A percentile compares a stretch with the other conserved stretches of the same genome.
Evolutionary conservation across 176 grass and related monocot species (phyloP).

Genomic region (maize (Zea mays)): DNA sequence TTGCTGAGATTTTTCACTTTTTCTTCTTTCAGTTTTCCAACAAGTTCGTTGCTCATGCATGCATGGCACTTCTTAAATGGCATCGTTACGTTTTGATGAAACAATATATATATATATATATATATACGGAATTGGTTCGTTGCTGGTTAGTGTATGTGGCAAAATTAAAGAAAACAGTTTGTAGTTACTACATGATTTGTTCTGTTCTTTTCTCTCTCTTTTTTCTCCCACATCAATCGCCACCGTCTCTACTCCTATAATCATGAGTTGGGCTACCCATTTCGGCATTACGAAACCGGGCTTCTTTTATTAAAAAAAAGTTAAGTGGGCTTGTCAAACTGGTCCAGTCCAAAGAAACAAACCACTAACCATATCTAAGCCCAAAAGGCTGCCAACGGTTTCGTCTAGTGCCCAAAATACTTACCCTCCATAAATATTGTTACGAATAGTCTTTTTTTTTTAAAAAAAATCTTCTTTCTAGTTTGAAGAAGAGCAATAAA

Average conservation of each 20-base stretch:
- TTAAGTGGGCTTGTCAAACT: background rate
- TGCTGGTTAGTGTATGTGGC: background rate
- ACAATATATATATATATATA: no score
- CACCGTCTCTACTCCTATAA: background rate
- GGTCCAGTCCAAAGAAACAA: background rate
- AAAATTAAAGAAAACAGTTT: background rate
- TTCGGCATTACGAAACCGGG: background rate
- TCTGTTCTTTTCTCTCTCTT: background rate
- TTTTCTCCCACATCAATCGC: no score
- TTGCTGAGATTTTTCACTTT: background rate
- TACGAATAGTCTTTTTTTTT: no score
- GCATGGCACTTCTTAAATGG: no score
- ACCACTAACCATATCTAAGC: background rate
- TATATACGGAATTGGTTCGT: background rate
- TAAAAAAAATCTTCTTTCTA: no score
- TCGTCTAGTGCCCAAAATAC: no score
- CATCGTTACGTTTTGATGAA: no score
- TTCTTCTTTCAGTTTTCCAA: background rate
- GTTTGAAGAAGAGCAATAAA: no score
- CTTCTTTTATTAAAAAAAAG: background rate
- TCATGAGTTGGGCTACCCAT: background rate
- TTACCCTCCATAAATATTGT: no score
- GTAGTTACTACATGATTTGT: background rate
- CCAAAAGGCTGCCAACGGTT: background rate
- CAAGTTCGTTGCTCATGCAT: background rate